Evolutionary conservation across 148 eudicot species (phyloP).

Genomic region (Rhododendron mucronatum): DNA sequence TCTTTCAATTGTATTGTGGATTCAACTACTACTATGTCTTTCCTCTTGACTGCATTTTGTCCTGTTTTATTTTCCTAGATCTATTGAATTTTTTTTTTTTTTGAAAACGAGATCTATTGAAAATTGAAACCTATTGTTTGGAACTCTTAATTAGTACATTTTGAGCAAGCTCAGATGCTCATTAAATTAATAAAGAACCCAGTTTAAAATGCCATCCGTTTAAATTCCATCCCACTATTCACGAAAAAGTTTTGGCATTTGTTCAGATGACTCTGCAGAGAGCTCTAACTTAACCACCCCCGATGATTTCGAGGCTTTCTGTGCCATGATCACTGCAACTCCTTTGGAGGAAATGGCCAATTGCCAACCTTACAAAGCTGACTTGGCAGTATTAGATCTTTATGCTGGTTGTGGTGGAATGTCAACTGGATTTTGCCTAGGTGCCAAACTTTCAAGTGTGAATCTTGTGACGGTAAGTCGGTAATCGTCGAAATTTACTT

Average conservation of each 20-base stretch:
- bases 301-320: slow-evolving; percentile 17
- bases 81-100: too few species aligned
- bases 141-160: not conserved
- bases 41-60: not conserved
- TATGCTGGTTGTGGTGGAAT: slow-evolving; percentile 98
- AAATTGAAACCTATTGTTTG: not conserved
- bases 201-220: not conserved
- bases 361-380: slow-evolving; percentile 37
- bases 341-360: slow-evolving; percentile 35
- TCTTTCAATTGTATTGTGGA: not conserved
- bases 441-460: slow-evolving; percentile 72
- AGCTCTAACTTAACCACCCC: slow-evolving; percentile 24
- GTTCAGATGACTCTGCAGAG: slow-evolving; percentile 22
- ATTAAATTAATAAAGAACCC: not conserved
- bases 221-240: not conserved
- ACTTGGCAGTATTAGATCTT: slow-evolving; percentile 67
- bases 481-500: slow-evolving; percentile 30
- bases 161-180: not conserved
- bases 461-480: slow-evolving; percentile 77
- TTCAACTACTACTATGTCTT: not conserved
- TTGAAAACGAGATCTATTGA: not conserved
- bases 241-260: not conserved
- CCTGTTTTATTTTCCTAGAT: not conserved
- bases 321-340: slow-evolving; percentile 28
- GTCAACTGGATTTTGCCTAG: slow-evolving; percentile 93